phyloP scores from a whole-genome alignment of 2,329 filamentous ascomycete genomes.

The Decorospora gaudefroyi region DNA sequence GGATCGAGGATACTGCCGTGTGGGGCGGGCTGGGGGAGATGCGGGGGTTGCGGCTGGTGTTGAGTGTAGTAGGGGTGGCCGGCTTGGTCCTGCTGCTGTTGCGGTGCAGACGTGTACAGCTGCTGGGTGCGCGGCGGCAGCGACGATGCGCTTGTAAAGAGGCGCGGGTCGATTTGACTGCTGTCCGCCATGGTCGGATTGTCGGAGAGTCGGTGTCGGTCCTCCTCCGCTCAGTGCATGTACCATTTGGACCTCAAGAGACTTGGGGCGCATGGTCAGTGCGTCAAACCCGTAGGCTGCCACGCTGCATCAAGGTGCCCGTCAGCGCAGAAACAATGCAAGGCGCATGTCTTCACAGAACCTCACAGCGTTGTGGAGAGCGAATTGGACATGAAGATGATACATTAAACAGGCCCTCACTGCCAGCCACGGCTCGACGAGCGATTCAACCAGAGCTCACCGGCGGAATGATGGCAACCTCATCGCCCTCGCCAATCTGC shows the following conservation, averaged over 20 bases:
- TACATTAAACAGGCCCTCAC: neutral
- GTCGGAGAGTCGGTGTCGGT: conserved; percentile 27
- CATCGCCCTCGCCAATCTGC: conserved; percentile 72
- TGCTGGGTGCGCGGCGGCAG: conserved; percentile 33
- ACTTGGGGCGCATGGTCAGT: too few relatives aligned
- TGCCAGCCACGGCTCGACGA: too few relatives aligned
- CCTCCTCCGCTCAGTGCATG: too few relatives aligned
- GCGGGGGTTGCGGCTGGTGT: conserved; percentile 19
- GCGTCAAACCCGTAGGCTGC: too few relatives aligned
- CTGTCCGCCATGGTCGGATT: conserved; percentile 33
- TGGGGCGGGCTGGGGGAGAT: conserved; percentile 22
- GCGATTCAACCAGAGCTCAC: conserved; percentile 76
- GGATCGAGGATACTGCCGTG: conserved; percentile 36
- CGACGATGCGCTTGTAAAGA: conserved; percentile 31
- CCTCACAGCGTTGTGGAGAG: too few relatives aligned
- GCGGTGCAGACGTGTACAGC: conserved; percentile 33
- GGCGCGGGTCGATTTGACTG: conserved; percentile 36
- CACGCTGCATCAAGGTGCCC: too few relatives aligned
- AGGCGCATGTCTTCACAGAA: too few relatives aligned
- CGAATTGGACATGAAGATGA: too few relatives aligned
- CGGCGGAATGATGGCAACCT: conserved; percentile 85
- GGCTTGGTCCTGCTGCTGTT: conserved; percentile 24
- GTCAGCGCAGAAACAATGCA: too few relatives aligned
- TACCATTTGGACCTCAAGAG: too few relatives aligned
- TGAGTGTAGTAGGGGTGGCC: conserved; percentile 41